These are phyloP conservation scores for Lodderomyces jiufengensis DNA, from an alignment of 1,139 yeast genomes.

Conservation along the genomic window DNA sequence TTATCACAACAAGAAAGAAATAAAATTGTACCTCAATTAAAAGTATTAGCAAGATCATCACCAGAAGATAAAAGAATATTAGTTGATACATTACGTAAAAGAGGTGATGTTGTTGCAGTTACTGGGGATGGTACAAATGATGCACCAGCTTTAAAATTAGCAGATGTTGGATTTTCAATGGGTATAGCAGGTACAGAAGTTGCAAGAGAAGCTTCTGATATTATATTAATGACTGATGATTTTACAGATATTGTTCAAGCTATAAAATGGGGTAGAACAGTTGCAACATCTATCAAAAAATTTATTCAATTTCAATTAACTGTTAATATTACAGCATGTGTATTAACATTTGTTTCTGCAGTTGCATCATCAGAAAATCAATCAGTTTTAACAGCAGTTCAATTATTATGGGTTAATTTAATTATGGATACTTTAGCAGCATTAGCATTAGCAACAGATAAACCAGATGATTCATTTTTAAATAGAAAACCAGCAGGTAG, in stretches of 20 bases:
- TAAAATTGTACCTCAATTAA: conserved; percentile 62
- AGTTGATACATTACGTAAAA: conserved; percentile 74
- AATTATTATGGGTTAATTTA: conserved; percentile 92
- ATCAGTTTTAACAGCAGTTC: conserved; percentile 95
- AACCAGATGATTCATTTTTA: conserved; percentile 79
- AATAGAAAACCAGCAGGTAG: conserved; percentile 85
- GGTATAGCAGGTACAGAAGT: conserved; percentile 93
- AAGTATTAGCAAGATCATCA: conserved; percentile 88
- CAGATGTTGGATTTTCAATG: conserved; percentile 94
- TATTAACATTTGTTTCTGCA: conserved; percentile 89
- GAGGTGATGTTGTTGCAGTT: conserved; percentile 95
- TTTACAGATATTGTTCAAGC: conserved; percentile 94
- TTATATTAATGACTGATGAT: conserved; percentile 91
- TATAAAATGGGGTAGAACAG: conserved; percentile 99
- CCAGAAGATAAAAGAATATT: conserved; percentile 91
- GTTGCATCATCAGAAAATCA: conserved; percentile 74
- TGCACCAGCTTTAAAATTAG: conserved; percentile 90
- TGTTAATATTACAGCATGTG: conserved; percentile 92
- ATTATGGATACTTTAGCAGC: conserved; percentile 99
- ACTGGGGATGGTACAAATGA: conserved; percentile 98
- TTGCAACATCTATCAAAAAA: conserved; percentile 88
- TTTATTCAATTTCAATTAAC: conserved; percentile 95
- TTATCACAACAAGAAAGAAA: conserved; percentile 57
- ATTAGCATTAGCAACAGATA: conserved; percentile 94
- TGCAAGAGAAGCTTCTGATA: conserved; percentile 94